phyloP scores from a whole-genome alignment of 306 rosid species.

The Acmispon strigosus region DNA sequence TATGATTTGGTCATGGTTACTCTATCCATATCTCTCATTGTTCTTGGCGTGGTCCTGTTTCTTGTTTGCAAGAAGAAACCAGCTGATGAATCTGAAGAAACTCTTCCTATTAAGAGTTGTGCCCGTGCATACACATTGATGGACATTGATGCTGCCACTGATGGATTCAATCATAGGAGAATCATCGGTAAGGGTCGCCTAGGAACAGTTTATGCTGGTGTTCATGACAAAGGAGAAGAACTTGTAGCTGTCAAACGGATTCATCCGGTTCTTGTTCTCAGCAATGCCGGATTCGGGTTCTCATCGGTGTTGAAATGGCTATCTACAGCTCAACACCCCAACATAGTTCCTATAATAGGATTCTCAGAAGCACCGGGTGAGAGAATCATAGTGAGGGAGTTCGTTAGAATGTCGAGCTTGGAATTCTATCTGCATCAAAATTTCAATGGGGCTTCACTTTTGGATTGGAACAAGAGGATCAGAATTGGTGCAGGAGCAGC shows the following conservation, averaged over 20 bases:
- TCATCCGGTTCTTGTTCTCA: conserved; percentile 58
- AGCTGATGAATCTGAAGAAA: conserved; percentile 30
- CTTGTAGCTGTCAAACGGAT: conserved; percentile 66
- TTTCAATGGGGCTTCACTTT: conserved; percentile 47
- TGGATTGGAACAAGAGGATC: conserved; percentile 54
- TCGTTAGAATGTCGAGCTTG: conserved; percentile 46
- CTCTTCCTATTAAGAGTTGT: conserved; percentile 33
- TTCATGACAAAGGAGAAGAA: conserved; percentile 29
- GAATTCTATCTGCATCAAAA: conserved; percentile 64
- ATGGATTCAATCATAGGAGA: conserved; percentile 65
- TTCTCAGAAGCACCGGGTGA: conserved; percentile 89
- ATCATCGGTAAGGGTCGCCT: conserved; percentile 68
- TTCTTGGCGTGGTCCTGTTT: conserved; percentile 40
- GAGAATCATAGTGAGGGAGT: conserved; percentile 64
- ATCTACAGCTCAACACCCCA: conserved; percentile 70
- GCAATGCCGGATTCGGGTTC: conserved; percentile 72
- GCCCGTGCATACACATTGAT: conserved; percentile 47
- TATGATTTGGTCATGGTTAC: conserved; percentile 41
- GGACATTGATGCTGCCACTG: conserved; percentile 64
- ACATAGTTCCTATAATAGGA: conserved; percentile 67
- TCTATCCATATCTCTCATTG: conserved; percentile 39
- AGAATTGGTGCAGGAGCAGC: conserved; percentile 75
- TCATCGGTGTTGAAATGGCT: conserved; percentile 51
- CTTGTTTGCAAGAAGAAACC: conserved; percentile 52
- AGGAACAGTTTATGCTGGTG: conserved; percentile 75